Evolutionary conservation across 768 basidiomycete species (phyloP).

Genomic region (Termitomyces sp.): DNA sequence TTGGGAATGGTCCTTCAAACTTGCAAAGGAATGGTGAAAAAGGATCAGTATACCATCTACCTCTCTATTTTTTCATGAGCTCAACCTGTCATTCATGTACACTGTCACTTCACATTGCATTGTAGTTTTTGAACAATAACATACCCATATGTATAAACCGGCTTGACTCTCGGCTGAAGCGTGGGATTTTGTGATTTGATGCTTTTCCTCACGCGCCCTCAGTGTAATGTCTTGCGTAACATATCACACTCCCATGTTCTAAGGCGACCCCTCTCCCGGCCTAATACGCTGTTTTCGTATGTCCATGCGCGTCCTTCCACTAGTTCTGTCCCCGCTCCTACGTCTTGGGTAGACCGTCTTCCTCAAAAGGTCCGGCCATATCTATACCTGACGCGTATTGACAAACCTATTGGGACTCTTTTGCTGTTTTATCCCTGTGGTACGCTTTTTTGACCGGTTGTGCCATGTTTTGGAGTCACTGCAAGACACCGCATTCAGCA

Average conservation of each 20-base stretch:
- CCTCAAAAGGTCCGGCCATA: slow-evolving; percentile 69
- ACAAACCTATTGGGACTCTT: slow-evolving; percentile 94
- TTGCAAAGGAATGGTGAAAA: slow-evolving; percentile 84
- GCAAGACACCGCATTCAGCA: slow-evolving; percentile 43
- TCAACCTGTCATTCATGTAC: slow-evolving; percentile 9
- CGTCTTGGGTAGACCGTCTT: slow-evolving; percentile 64
- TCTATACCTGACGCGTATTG: slow-evolving; percentile 78
- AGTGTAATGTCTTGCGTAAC: not conserved
- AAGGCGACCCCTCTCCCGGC: not conserved
- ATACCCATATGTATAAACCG: slow-evolving; percentile 13
- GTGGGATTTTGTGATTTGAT: not conserved
- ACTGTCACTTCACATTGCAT: slow-evolving; percentile 8
- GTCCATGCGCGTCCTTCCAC: slow-evolving; percentile 10
- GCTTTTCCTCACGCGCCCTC: slow-evolving; percentile 8
- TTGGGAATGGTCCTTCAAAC: slow-evolving; percentile 88
- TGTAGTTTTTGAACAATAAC: slow-evolving; percentile 11
- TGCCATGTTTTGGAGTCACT: not conserved
- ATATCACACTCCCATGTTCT: not conserved
- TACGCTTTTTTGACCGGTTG: slow-evolving; percentile 32
- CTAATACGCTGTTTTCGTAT: not conserved
- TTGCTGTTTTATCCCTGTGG: slow-evolving; percentile 93
- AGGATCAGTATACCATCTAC: slow-evolving; percentile 1
- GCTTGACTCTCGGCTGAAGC: not conserved
- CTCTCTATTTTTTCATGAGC: slow-evolving; percentile 3
- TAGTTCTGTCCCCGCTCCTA: slow-evolving; percentile 4